Conservation (phyloP, 1,284 basidiomycete species). For the Pseudozyma flocculosa region DNA sequence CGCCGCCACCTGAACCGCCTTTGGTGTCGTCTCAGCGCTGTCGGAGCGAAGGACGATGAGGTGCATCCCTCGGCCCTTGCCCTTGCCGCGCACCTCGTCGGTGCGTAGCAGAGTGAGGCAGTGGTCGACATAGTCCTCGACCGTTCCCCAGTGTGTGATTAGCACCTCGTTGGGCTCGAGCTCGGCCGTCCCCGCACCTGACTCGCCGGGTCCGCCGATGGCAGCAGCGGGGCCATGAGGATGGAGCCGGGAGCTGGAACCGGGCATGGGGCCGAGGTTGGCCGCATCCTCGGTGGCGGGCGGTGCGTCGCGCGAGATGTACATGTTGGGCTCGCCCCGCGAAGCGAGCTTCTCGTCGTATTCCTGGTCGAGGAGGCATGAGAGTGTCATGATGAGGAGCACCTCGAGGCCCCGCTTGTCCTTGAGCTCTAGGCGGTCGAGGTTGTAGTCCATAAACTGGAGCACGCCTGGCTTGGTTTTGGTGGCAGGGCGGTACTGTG, state of each 20-base stretch:
- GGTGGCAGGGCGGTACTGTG: slow-evolving; percentile 72
- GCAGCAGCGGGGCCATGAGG: too few species aligned
- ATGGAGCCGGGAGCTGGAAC: too few species aligned
- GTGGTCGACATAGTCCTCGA: slow-evolving; percentile 70
- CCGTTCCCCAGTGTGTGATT: slow-evolving; percentile 67
- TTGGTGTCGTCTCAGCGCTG: slow-evolving; percentile 69
- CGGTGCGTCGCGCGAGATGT: slow-evolving; percentile 6
- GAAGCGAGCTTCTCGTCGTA: slow-evolving; percentile 59
- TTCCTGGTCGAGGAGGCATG: slow-evolving; percentile 74
- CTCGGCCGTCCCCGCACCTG: slow-evolving; percentile 9
- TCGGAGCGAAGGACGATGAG: slow-evolving; percentile 72
- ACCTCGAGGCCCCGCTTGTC: slow-evolving; percentile 72
- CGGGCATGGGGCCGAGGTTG: too few species aligned
- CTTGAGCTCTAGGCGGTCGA: slow-evolving; percentile 75
- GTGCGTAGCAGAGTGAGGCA: slow-evolving; percentile 69
- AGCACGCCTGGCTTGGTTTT: slow-evolving; percentile 68
- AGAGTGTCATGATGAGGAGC: slow-evolving; percentile 70
- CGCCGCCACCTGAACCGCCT: slow-evolving; percentile 75
- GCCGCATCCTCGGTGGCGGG: background rate
- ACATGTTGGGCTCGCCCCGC: slow-evolving; percentile 22
- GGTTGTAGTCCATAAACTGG: slow-evolving; percentile 83
- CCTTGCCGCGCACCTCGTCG: slow-evolving; percentile 5
- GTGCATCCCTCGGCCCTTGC: slow-evolving; percentile 62
- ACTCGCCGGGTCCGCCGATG: background rate
- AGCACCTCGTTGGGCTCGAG: slow-evolving; percentile 67